Evolutionary conservation across 495 filamentous ascomycete genomes (phyloP), one percentile per base, ranked within the genome.

Genomic region (Terfezia boudieri): DNA sequence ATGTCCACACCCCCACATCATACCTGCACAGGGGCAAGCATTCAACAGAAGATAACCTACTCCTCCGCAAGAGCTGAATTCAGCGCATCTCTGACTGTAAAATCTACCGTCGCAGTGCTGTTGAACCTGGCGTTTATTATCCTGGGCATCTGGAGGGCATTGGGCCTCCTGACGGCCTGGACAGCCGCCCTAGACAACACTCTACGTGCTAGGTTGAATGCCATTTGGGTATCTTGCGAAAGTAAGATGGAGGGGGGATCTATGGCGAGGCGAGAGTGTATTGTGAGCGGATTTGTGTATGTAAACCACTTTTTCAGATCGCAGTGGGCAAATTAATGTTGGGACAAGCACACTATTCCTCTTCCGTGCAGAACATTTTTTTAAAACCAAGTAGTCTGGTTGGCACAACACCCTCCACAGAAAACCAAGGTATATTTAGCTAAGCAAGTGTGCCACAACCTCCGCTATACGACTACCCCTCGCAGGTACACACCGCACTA

Each of bases 341-440:
- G 41, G 41, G 41, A 46, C 41, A 20, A 20, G 73, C 14, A 8
- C 41, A 20, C 41, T 46, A 46, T 46, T 14, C 41, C 41, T 1
- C 41, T 46, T 8, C 8, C 4, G 41, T 46, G 8, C 41, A 20
- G 41, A 6, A 46, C 41, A 46, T 46, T 9, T 46, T 46, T 46
- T 32, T 20, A 2, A 20, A 20, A n/a, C n/a, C n/a, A n/a, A n/a
- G n/a, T n/a, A n/a, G n/a, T n/a, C n/a, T n/a, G n/a, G n/a, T n/a
- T n/a, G n/a, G n/a, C n/a, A n/a, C n/a, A n/a, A n/a, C n/a, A n/a
- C n/a, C n/a, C n/a, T n/a, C n/a, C n/a, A n/a, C n/a, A n/a, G n/a
- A n/a, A 20, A 20, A 1, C 20, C 20, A 20, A 20, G 20, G 20
- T 20, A 2, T 20, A 2, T 1, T 20, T 20, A 20, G 20, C 20